Evolutionary conservation across 2,329 filamentous ascomycete genomes (phyloP), one percentile per base, ranked within the genome.

Genomic region (Fusarium lateritium): DNA sequence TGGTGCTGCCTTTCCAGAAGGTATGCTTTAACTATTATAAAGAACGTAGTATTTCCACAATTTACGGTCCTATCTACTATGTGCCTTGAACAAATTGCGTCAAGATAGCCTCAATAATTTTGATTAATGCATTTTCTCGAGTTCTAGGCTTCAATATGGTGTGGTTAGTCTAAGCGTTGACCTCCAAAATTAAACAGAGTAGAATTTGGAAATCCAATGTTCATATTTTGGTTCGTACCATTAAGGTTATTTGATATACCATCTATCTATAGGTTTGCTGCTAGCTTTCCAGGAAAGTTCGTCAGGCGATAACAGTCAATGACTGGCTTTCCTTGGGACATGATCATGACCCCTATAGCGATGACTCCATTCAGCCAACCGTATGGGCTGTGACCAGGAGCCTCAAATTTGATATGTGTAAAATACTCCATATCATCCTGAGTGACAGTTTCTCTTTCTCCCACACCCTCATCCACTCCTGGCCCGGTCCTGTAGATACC

Each of bases 251-350:
- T 28, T 10, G 9, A 2, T 2, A 10, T 2, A 10, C 9, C 15
- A 3, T 10, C 4, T 4, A 17, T 46, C 21, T 62, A 67, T 10
- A 70, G 7, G 7, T 58, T 50, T 6, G 49, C 38, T 6, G 61
- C 64, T 14, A 22, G 17, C n/a, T 34, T 49, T 2, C 69, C 59
- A 6, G 67, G 67, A 24, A 72, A 72, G n/a, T 72, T 72, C 2
- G 69, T 72, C 28, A 72, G 40, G 17, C 64, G 50, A 28, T 72
- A 72, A 6, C 70, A 72, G 22, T 72, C 70, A 44, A 72, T 72
- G 5, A 72, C 26, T 0, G 70, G 67, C 7, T 52, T 72, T 2
- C 53, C 64, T 5, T 72, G 26, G 39, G 44, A 70, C 69, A 69
- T 72, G 1, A 43, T 62, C 70, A 72, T 72, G 3, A 62, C 67